Base-by-base conservation (phyloP, 345 rosid species). In the Dipteronia sinensis region DNA sequence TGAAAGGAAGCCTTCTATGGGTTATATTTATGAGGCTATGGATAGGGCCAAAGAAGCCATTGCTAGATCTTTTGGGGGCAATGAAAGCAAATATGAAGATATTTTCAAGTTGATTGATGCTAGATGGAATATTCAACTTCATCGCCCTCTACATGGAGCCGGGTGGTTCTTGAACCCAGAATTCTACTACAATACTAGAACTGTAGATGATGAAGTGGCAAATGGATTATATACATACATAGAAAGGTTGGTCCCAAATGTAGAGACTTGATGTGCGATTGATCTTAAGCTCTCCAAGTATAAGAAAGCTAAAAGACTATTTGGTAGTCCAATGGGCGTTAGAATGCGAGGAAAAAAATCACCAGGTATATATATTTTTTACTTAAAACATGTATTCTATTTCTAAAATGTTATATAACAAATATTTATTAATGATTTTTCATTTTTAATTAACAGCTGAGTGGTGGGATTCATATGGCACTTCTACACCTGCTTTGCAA, bases 381-480 rank as follows among this genome's bases (percentile, higher is more conserved):
- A 1, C 1, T 47, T n/a, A 17, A 65, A 4, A 9, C 10, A 46
- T 9, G 12, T 46, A 1, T 38, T 38, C 7, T 38, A 3, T 38
- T 38, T 38, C 2, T 38, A 3, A 38, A 3, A 38, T 38, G 2
- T 38, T 38, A 38, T 38, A 38, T 38, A 38, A 38, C 51, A 46
- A 46, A 46, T 11, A 46, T 34, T 19, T 8, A 25, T 17, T 2
- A n/a, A 10, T n/a, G 27, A 10, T 22, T 49, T 23, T 19, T 51
- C 27, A 9, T 71, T 7, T 0, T 27, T 27, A 27, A 27, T 27
- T 27, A 27, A 25, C 20, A 69, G 47, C 58, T 42, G 29, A 78
- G 10, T 53, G 67, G 81, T 51, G 71, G 71, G 16, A 5, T 71
- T 31, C 51, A 20, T 78, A 27, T 65, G 66, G 71, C 27, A 27